A percentile compares a stretch with the other conserved stretches of the same genome.
Conservation (phyloP, 805 yeast genomes). For the Candida arabinofermentans region DNA sequence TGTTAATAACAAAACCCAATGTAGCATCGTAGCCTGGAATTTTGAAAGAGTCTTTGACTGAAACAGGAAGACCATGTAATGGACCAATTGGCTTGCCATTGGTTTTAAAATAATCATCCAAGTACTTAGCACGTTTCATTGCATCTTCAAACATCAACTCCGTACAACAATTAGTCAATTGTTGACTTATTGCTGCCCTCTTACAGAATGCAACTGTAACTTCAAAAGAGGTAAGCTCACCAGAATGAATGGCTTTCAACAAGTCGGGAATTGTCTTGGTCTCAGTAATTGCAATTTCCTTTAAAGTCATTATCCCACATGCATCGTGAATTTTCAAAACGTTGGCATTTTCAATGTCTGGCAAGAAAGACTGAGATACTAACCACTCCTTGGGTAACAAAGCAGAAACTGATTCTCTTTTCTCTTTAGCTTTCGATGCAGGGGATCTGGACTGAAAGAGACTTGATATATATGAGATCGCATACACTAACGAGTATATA, state of each 20-base stretch:
- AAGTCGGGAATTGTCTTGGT: constrained; percentile 30
- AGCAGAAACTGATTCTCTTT: constrained; percentile 3
- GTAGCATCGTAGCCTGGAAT: constrained; percentile 49
- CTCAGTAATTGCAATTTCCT: constrained; percentile 43
- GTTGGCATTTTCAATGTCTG: background rate
- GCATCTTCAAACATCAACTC: constrained; percentile 46
- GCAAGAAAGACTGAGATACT: background rate
- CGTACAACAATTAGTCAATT: constrained; percentile 46
- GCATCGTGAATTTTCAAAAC: background rate
- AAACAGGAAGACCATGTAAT: constrained; percentile 60
- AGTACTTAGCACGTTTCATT: constrained; percentile 41
- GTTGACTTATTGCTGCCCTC: constrained; percentile 46
- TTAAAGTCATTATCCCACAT: background rate
- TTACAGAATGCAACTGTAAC: constrained; percentile 45
- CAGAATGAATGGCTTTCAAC: constrained; percentile 33
- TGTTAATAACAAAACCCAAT: constrained; percentile 41
- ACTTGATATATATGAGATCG: background rate
- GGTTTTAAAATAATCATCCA: constrained; percentile 45
- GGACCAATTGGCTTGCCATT: constrained; percentile 51
- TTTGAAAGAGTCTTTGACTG: constrained; percentile 55
- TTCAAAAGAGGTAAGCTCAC: constrained; percentile 37
- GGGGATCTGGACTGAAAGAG: background rate
- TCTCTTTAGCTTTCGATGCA: constrained; percentile 1
- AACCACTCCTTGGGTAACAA: constrained; percentile 13
- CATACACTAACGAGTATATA: background rate